A percentile compares a stretch with the other conserved stretches of the same genome.
phyloP scores from a whole-genome alignment of 257 asterid genomes.

The Przewalskia tangutica region DNA sequence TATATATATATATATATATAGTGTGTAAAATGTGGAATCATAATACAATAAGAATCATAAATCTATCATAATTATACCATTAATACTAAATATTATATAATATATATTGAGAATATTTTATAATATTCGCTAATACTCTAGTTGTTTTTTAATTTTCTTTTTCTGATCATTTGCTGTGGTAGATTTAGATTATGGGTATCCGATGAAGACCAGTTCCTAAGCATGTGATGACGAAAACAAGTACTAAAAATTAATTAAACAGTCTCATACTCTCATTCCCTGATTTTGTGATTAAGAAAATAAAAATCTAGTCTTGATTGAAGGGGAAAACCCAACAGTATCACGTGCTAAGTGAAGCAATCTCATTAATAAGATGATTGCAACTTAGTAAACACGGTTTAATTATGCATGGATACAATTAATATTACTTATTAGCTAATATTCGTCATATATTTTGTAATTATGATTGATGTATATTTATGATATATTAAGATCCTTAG shows the following conservation, averaged over 20 bases:
- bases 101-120: too few relatives aligned
- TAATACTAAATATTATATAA: too few relatives aligned
- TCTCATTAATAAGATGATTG: background rate
- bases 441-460: too few relatives aligned
- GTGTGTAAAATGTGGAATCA: too few relatives aligned
- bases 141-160: background rate
- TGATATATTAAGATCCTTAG: too few relatives aligned
- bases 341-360: constrained; percentile 19
- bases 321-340: constrained; percentile 4
- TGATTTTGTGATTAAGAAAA: background rate
- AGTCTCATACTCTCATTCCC: background rate
- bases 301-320: constrained; percentile 1
- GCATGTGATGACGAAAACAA: background rate
- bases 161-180: background rate
- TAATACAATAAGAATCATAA: too few relatives aligned
- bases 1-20: too few relatives aligned
- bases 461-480: too few relatives aligned
- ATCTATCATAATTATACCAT: too few relatives aligned
- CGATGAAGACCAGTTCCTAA: background rate
- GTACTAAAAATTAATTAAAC: background rate
- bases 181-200: background rate
- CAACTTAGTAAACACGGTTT: constrained; percentile 19
- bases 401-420: background rate
- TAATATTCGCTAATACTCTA: too few relatives aligned
- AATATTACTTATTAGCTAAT: too few relatives aligned